Evolutionary conservation across 1,284 basidiomycete genomes (phyloP), one percentile per base, ranked within the genome.

Genomic region (Jaminaea rosea): DNA sequence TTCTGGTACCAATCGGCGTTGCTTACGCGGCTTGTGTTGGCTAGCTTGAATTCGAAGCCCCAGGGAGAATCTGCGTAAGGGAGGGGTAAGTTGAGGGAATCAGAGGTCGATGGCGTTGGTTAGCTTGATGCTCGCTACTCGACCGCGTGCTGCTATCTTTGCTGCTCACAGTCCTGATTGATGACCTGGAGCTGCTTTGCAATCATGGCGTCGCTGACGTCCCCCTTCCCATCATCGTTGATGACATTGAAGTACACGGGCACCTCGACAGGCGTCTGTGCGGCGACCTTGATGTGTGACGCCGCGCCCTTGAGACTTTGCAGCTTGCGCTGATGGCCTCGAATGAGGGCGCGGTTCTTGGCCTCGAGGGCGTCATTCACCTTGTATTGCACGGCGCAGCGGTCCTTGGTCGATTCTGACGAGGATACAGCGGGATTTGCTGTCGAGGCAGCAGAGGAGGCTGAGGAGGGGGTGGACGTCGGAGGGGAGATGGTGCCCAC

Each of bases 1-100:
- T 67, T 71, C 63, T 76, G 76, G 76, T 80, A 82, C 80, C 80
- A 82, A 53, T 76, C 69, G n/a, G 76, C 48, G 69, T 81, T 81
- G 51, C 71, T 60, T 1, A 52, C 56, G 3, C 49, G 53, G 41
- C 53, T 57, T 23, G 77, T 80, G 32, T 69, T 70, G 29, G 76
- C 77, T 24, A 82, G 77, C 2, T 58, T 65, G 74, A 79, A 82
- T 26, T 75, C 72, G 44, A 81, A 73, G 17, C 78, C 78, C 26
- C 76, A 65, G 31, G 60, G 58, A 4, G 53, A 56, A 62, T 80
- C 44, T 45, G 41, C 10, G 41, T 17, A 10, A 24, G 10, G 41
- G 6, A 7, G 21, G 10, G 11, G 41, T n/a, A n/a, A n/a, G 26
- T 5, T 24, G 41, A 21, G 8, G 8, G 10, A 17, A 44, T 10